Evolutionary conservation across 1,139 yeast genomes (phyloP).

Genomic region (Taiozyma sp.): DNA sequence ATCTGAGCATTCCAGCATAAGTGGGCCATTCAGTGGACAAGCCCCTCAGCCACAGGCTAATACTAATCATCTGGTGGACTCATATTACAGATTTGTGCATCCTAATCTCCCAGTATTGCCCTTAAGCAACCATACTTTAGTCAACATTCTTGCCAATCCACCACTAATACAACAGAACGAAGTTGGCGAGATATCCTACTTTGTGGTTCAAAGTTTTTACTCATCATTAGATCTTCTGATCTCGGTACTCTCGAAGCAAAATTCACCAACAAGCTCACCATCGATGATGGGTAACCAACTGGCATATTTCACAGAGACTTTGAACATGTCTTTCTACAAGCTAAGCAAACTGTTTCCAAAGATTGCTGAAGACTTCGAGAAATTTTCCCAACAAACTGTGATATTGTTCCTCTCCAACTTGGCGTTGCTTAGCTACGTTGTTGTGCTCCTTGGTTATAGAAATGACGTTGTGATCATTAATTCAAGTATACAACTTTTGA

Average conservation of each 20-base stretch:
- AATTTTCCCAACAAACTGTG: conserved; percentile 30
- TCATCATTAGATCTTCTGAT: conserved; percentile 44
- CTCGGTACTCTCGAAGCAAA: conserved; percentile 32
- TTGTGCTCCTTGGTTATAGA: conserved; percentile 33
- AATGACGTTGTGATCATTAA: conserved; percentile 16
- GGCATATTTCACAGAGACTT: conserved; percentile 4
- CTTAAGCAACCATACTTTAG: conserved; percentile 35
- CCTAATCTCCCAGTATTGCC: conserved; percentile 55
- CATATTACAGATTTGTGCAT: conserved; percentile 53
- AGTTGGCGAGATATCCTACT: conserved; percentile 35
- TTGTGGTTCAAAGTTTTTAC: conserved; percentile 47
- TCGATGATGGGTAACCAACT: neutral
- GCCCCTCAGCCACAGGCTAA: conserved; percentile 6
- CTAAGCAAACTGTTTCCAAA: conserved; percentile 14
- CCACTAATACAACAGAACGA: conserved; percentile 25
- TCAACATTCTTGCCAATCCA: conserved; percentile 30
- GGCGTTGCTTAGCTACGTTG: conserved; percentile 49
- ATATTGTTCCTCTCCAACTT: conserved; percentile 42
- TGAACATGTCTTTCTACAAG: conserved; percentile 9
- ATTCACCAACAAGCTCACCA: conserved; percentile 13
- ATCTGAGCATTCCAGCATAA: conserved; percentile 2
- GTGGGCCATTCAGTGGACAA: neutral
- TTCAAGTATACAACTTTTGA: conserved; percentile 45
- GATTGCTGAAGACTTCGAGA: conserved; percentile 6
- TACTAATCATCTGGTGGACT: conserved; percentile 24